phyloP scores from a whole-genome alignment of 2,329 filamentous ascomycete species.

The Myriangium duriaei region DNA sequence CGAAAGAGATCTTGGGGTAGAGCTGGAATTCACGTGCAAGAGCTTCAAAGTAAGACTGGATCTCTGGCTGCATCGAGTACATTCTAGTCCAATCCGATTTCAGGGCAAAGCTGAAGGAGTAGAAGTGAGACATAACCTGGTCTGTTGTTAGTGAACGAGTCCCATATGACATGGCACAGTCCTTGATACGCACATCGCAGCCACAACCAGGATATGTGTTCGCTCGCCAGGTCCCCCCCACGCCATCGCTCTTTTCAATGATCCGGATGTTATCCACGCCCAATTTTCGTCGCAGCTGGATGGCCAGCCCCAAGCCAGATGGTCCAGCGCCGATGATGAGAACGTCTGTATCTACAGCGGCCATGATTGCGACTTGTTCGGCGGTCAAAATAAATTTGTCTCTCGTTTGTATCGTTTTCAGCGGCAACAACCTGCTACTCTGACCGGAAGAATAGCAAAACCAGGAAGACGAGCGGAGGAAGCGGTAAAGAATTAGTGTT shows the following conservation, averaged over 20 bases:
- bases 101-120: constrained; percentile 44
- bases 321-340: constrained; percentile 40
- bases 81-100: constrained; percentile 40
- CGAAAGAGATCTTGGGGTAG: constrained; percentile 16
- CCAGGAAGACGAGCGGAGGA: too few relatives aligned
- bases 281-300: constrained; percentile 32
- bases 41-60: constrained; percentile 18
- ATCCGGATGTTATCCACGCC: constrained; percentile 29
- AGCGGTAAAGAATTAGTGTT: too few relatives aligned
- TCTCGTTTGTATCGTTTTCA: too few relatives aligned
- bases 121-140: constrained; percentile 25
- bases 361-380: too few relatives aligned
- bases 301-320: constrained; percentile 34
- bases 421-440: too few relatives aligned
- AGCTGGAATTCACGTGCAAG: constrained; percentile 17
- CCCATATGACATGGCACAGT: not conserved
- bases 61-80: constrained; percentile 18
- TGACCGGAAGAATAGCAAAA: too few relatives aligned
- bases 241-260: constrained; percentile 30
- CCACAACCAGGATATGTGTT: constrained; percentile 28
- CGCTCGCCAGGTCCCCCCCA: constrained; percentile 26
- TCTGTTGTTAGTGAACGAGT: not conserved
- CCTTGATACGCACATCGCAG: constrained; percentile 21
- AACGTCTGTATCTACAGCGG: constrained; percentile 32
- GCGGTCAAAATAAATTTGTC: too few relatives aligned